Conservation (phyloP, 768 basidiomycete genomes). For the Termitomyces titanicus region DNA sequence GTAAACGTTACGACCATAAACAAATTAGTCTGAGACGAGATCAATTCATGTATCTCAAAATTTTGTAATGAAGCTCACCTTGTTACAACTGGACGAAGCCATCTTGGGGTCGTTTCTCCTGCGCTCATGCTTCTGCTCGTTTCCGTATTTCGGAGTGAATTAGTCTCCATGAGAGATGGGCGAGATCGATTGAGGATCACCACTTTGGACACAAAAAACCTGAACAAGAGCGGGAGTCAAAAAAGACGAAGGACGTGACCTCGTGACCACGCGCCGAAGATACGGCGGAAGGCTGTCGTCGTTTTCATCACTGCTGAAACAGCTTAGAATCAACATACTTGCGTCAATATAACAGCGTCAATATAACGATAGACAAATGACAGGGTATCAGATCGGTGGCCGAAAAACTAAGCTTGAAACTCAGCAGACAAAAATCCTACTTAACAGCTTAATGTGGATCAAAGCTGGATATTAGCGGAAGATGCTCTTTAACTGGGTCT, state of each 20-base stretch:
- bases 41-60: background rate
- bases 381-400: background rate
- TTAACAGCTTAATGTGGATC: background rate
- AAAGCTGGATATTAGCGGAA: constrained; percentile 32
- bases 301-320: background rate
- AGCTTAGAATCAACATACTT: background rate
- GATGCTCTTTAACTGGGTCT: constrained; percentile 61
- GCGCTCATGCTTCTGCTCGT: too few species aligned
- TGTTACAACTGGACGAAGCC: background rate
- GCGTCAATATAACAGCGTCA: too few species aligned
- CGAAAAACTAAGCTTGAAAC: background rate
- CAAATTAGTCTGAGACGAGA: background rate
- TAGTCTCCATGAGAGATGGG: background rate
- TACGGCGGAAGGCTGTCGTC: background rate
- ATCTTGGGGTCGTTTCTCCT: too few species aligned
- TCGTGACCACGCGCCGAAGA: too few species aligned
- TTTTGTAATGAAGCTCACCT: background rate
- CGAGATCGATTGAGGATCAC: background rate
- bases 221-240: background rate
- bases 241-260: background rate
- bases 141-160: background rate
- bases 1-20: background rate
- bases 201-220: too few species aligned
- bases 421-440: background rate
- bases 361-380: background rate